Conservation (phyloP, 1,284 basidiomycete species). For the Trametes hirsuta region DNA sequence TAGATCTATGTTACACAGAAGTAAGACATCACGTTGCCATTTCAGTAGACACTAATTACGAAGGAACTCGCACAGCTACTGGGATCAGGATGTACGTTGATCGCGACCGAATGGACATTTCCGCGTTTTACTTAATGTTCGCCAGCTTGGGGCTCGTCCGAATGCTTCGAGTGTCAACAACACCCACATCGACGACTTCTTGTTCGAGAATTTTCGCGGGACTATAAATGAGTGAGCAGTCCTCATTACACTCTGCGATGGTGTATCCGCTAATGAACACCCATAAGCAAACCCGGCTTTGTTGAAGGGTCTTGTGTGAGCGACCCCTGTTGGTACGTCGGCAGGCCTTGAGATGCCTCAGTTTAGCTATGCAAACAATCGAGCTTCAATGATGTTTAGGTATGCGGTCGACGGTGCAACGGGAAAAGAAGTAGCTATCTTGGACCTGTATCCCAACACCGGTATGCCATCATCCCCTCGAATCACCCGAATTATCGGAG, state of each 20-base stretch:
- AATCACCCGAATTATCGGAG: neutral
- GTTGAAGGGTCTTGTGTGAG: constrained; percentile 61
- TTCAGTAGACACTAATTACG: neutral
- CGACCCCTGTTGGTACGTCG: constrained; percentile 56
- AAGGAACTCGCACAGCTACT: constrained; percentile 45
- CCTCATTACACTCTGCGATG: neutral
- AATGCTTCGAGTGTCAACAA: constrained; percentile 50
- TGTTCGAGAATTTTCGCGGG: constrained; percentile 57
- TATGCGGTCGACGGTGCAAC: constrained; percentile 56
- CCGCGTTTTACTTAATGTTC: neutral
- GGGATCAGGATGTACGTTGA: constrained; percentile 54
- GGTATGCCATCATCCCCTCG: constrained; percentile 33
- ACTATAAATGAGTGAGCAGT: constrained; percentile 53
- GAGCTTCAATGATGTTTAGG: constrained; percentile 11
- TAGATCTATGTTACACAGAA: constrained; percentile 69
- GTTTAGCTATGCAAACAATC: no score
- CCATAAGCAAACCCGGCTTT: constrained; percentile 44
- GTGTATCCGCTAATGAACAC: neutral
- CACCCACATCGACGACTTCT: constrained; percentile 57
- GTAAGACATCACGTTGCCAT: constrained; percentile 36
- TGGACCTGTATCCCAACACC: constrained; percentile 58
- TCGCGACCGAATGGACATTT: neutral
- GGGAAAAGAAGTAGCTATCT: constrained; percentile 60
- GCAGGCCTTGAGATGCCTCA: no score
- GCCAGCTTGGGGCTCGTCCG: constrained; percentile 44